These are phyloP conservation scores for Aspergillus nidulans DNA, from an alignment of 495 filamentous ascomycete species.

Conservation along the genomic window DNA sequence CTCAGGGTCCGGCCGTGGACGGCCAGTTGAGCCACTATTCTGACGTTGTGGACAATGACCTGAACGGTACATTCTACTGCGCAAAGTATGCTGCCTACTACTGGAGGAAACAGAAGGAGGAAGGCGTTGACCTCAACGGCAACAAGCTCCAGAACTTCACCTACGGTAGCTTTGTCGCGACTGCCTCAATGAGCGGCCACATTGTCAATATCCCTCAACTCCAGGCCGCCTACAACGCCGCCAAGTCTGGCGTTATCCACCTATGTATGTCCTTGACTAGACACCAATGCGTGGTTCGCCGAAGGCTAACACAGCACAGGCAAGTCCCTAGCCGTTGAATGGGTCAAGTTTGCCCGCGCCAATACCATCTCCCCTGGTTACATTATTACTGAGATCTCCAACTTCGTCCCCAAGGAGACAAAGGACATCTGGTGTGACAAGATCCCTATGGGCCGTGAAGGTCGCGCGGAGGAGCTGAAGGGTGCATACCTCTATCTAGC, in stretches of 20 bases:
- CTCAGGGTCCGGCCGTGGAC: constrained; percentile 62
- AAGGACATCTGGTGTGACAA: constrained; percentile 75
- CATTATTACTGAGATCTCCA: constrained; percentile 78
- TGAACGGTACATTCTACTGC: constrained; percentile 80
- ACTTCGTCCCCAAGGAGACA: constrained; percentile 63
- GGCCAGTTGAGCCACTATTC: constrained; percentile 61
- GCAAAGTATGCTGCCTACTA: constrained; percentile 70
- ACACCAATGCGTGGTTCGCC: background rate
- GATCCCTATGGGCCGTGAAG: constrained; percentile 69
- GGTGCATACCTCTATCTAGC: constrained; percentile 86
- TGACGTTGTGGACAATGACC: constrained; percentile 66
- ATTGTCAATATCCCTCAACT: constrained; percentile 86
- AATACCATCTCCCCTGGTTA: constrained; percentile 85
- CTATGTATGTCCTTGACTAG: constrained; percentile 52
- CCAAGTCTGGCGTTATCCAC: constrained; percentile 81
- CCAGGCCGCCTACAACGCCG: constrained; percentile 82
- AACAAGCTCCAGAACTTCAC: constrained; percentile 66
- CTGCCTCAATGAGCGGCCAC: no score
- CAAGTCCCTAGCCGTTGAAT: constrained; percentile 78
- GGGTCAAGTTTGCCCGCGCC: constrained; percentile 77
- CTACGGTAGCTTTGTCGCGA: no score
- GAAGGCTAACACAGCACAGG: constrained; percentile 29
- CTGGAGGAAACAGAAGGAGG: constrained; percentile 61
- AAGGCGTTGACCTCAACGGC: constrained; percentile 63
- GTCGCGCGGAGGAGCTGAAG: constrained; percentile 68